Evolutionary conservation across 2,329 filamentous ascomycete genomes (phyloP).

Genomic region (Penicillium palitans): DNA sequence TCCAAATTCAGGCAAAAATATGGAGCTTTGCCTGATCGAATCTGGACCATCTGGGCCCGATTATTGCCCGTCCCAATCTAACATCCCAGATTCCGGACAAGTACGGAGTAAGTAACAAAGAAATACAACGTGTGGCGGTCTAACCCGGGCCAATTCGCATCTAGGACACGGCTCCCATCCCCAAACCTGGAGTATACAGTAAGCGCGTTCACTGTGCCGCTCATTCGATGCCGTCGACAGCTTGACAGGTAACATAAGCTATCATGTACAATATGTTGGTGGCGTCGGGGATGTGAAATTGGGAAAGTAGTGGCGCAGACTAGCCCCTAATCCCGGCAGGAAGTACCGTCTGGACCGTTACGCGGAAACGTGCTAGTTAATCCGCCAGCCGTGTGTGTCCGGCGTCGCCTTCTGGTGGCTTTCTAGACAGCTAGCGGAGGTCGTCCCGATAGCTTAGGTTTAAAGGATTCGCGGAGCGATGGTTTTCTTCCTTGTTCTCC

Average conservation of each 20-base stretch:
- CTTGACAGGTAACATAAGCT: constrained; percentile 10
- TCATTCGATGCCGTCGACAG: constrained; percentile 1
- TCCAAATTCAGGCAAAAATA: constrained; percentile 7
- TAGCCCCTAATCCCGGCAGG: constrained; percentile 6
- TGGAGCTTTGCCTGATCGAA: not conserved
- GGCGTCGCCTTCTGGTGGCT: constrained; percentile 4
- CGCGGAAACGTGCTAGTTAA: constrained; percentile 15
- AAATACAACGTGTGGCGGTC: constrained; percentile 9
- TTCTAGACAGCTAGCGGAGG: constrained; percentile 14
- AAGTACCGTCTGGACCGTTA: constrained; percentile 20
- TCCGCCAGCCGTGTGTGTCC: not conserved
- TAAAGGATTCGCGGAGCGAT: not conserved
- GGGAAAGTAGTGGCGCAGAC: constrained; percentile 11
- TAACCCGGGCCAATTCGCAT: constrained; percentile 5
- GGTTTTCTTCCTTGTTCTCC: not conserved
- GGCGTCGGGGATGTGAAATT: constrained; percentile 15
- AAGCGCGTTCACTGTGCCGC: not conserved
- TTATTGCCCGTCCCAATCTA: constrained; percentile 2
- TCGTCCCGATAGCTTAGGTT: constrained; percentile 10
- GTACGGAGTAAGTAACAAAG: constrained; percentile 1
- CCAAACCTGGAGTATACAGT: constrained; percentile 12
- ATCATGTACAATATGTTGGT: constrained; percentile 3
- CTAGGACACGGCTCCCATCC: not conserved
- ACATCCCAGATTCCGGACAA: constrained; percentile 8
- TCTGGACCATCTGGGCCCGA: not conserved